Evolutionary conservation across 1,139 yeast species (phyloP).

Genomic region (Pichia sp.): DNA sequence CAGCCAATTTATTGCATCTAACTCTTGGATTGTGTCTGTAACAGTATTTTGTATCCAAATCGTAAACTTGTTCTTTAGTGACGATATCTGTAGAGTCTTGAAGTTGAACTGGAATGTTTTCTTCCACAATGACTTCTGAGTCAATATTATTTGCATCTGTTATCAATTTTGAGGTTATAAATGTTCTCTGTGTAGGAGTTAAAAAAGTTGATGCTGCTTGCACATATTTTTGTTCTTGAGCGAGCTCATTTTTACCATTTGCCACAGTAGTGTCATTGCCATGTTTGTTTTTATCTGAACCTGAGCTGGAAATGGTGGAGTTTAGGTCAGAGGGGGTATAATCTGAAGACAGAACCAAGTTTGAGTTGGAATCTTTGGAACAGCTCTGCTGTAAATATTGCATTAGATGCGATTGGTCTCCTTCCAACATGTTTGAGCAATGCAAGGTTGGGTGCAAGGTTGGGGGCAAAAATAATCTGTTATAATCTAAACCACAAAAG

Average conservation of each 20-base stretch:
- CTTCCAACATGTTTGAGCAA: neutral
- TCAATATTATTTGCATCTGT: neutral
- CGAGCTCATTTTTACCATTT: neutral
- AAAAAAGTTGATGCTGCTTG: neutral
- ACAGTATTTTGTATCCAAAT: constrained; percentile 52
- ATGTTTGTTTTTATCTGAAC: neutral
- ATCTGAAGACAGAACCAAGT: neutral
- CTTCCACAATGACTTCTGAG: neutral
- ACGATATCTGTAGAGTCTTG: neutral
- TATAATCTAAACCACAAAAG: too few species aligned
- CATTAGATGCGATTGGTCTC: neutral
- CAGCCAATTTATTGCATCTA: constrained; percentile 63
- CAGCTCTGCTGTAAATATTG: neutral
- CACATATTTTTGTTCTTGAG: neutral
- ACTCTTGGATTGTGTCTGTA: constrained; percentile 89
- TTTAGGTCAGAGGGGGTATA: neutral
- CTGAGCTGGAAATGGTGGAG: neutral
- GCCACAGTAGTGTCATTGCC: neutral
- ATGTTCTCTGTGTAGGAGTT: neutral
- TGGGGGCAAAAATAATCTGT: too few species aligned
- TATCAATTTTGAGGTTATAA: neutral
- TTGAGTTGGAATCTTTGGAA: neutral
- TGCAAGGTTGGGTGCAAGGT: too few species aligned
- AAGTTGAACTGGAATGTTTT: neutral
- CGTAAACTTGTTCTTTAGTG: neutral